Evolutionary conservation across 2,329 filamentous ascomycete species (phyloP).

Genomic region (Xylaria arbuscula): DNA sequence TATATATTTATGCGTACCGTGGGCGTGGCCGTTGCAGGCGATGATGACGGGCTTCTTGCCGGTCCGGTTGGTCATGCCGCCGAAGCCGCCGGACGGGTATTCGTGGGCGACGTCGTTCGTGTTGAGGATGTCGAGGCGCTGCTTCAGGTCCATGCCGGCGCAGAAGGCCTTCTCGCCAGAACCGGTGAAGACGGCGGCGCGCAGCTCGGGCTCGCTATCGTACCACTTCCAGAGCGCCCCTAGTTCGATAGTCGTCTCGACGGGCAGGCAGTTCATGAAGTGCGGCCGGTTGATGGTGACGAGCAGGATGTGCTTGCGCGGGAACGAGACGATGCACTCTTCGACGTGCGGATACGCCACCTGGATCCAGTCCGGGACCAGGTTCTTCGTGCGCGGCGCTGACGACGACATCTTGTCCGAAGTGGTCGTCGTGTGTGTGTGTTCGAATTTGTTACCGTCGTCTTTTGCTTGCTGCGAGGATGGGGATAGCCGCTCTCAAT

Average conservation of each 20-base stretch:
- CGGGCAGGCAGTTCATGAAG: constrained; percentile 56
- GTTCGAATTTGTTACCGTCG: too few species aligned
- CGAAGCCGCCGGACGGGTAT: background rate
- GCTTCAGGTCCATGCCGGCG: background rate
- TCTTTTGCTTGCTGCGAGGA: too few species aligned
- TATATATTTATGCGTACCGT: background rate
- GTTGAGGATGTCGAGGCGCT: background rate
- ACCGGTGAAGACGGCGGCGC: constrained; percentile 61
- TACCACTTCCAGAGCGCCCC: constrained; percentile 62
- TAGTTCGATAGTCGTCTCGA: constrained; percentile 53
- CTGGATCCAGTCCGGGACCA: constrained; percentile 48
- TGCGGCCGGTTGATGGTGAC: constrained; percentile 58
- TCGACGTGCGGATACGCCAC: constrained; percentile 49
- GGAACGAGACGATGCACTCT: constrained; percentile 54
- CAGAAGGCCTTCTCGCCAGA: background rate
- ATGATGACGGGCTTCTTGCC: background rate
- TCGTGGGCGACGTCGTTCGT: background rate
- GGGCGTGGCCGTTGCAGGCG: background rate
- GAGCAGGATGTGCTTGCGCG: constrained; percentile 55
- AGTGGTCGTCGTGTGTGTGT: too few species aligned
- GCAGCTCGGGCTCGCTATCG: constrained; percentile 60
- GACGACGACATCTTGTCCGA: background rate
- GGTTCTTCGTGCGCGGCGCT: constrained; percentile 25
- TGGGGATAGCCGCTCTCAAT: too few species aligned
- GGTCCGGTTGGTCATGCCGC: background rate